Evolutionary conservation across 345 rosid species (phyloP).

Genomic region (Rhizophora mangle): DNA sequence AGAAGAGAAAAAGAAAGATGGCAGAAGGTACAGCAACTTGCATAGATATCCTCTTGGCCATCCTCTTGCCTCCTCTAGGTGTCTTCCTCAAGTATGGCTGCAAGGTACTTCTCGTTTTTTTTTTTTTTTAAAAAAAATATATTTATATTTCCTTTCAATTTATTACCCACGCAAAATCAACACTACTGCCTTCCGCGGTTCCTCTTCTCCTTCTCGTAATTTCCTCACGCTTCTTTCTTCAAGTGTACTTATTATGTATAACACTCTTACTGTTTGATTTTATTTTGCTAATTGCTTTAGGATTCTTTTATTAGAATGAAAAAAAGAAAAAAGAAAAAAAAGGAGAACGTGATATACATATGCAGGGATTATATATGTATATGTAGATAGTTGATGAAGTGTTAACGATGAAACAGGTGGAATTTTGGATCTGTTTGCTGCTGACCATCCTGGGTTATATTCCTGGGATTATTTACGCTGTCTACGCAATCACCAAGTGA

Average conservation of each 20-base stretch:
- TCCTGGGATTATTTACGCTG: constrained; percentile 80
- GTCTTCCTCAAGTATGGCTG: constrained; percentile 85
- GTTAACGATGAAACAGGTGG: not conserved
- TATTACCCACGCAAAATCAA: not conserved
- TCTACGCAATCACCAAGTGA: constrained; percentile 54
- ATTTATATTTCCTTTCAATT: not conserved
- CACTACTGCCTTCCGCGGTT: too few species aligned
- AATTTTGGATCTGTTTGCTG: constrained; percentile 52
- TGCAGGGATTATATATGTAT: not conserved
- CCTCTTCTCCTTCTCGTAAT: too few species aligned
- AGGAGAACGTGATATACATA: too few species aligned
- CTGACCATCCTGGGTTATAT: constrained; percentile 63
- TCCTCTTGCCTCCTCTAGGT: constrained; percentile 89
- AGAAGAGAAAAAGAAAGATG: constrained; percentile 26
- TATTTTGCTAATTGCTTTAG: too few species aligned
- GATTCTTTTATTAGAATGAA: too few species aligned
- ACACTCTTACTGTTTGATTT: too few species aligned
- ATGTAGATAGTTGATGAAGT: not conserved
- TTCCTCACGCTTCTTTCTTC: too few species aligned
- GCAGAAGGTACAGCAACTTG: constrained; percentile 44
- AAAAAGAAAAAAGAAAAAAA: too few species aligned
- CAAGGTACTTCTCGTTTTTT: constrained; percentile 25
- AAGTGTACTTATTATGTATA: too few species aligned
- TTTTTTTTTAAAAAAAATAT: too few species aligned
- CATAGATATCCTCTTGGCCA: constrained; percentile 67